Evolutionary conservation across 208 protist species (phyloP), one percentile per base, ranked within the genome.

Genomic region (Acanthamoeba sp.): DNA sequence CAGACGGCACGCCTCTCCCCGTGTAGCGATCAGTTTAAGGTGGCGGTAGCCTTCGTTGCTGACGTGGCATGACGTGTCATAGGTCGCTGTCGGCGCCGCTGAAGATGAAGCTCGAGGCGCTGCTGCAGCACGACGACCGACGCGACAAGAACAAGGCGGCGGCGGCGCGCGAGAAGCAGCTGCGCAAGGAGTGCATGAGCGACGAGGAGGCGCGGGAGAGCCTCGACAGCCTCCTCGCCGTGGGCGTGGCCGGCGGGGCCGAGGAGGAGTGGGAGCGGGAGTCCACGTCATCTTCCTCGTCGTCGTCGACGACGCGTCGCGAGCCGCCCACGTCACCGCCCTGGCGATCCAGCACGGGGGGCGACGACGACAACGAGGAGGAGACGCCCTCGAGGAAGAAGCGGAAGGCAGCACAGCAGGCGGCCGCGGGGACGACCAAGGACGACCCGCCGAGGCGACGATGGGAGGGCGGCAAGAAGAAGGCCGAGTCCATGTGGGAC

Each of bases 401-500:
- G 62, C 24, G 62, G 10, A 71, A 71, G 62, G 22, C 22, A 27
- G 55, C 55, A 27, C 62, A 71, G 62, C 16, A 12, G 32, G 62
- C 48, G 48, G 45, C 45, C 45, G 45, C 45, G 45, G 45, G 12
- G 5, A 24, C n/a, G 32, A 71, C 12, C 62, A 34, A 24, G 62
- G 32, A 34, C 12, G 62, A 71, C 22, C 22, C 57, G 24, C 57
- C 57, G 57, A 64, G 48, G 48, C 24, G 69, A 7, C 69, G 69
- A 1, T 78, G 69, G 69, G 69, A 78, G 69, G 69, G n/a, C 36
- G 34, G 69, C 69, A 78, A 78, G 69, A 32, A 40, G 29, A 78
- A 78, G 69, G 69, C 69, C 36, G 69, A 78, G 69, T 78, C 69
- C 69, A 78, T 78, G 69, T 78, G 69, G 69, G 69, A 78, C n/a